Percentiles rank a stretch among this genome's conserved stretches.
Conservation (phyloP, 1,139 yeast species). For the Pichia sp. region DNA sequence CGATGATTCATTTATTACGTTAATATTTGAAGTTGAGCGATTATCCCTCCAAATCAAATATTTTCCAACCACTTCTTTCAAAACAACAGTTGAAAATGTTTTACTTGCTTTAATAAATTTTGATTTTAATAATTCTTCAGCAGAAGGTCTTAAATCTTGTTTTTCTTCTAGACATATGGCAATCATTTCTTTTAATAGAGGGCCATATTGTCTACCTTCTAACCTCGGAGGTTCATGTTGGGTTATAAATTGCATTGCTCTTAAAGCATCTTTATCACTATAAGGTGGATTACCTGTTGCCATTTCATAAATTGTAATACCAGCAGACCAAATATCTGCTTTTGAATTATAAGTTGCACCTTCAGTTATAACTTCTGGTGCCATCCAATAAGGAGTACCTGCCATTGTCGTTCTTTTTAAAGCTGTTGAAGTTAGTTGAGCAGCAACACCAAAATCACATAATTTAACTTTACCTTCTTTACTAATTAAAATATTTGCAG, state of each 20-base stretch:
- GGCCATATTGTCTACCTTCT: conserved; percentile 81
- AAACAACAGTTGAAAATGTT: conserved; percentile 48
- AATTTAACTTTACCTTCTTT: conserved; percentile 85
- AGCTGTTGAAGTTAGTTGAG: conserved; percentile 74
- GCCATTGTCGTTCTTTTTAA: conserved; percentile 90
- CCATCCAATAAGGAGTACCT: conserved; percentile 99
- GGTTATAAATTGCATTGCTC: conserved; percentile 92
- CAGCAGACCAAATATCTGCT: conserved; percentile 96
- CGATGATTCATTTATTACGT: conserved; percentile 22
- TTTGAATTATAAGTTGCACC: conserved; percentile 71
- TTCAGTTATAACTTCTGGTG: conserved; percentile 95
- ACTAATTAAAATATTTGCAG: conserved; percentile 86
- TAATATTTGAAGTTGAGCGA: conserved; percentile 41
- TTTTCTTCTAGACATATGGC: conserved; percentile 92
- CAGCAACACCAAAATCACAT: conserved; percentile 98
- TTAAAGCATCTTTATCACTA: conserved; percentile 87
- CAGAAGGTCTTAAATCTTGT: conserved; percentile 80
- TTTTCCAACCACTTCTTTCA: conserved; percentile 74
- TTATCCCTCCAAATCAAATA: conserved; percentile 77
- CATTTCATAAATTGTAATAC: conserved; percentile 88
- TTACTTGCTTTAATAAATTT: conserved; percentile 62
- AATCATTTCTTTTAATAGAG: conserved; percentile 74
- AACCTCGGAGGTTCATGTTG: conserved; percentile 90
- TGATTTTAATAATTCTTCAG: conserved; percentile 75
- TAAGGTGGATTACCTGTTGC: conserved; percentile 98